These are phyloP conservation scores for Saccharum hybrid DNA, from an alignment of 202 grass and related monocot genomes.

Conservation along the genomic window DNA sequence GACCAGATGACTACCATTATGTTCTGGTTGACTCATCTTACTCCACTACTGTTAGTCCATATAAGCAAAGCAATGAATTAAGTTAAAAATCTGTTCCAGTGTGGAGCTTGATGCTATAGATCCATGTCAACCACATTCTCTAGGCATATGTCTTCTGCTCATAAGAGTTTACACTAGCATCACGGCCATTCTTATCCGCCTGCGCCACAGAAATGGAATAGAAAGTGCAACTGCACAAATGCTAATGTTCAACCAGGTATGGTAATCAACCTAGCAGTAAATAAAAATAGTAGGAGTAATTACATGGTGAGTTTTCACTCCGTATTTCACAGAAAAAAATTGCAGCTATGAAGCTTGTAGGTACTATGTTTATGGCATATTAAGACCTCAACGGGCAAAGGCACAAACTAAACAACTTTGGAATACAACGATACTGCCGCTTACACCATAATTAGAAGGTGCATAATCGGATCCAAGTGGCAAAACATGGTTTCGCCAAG, in stretches of 20 bases:
- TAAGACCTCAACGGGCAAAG: background rate
- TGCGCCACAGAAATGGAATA: constrained; percentile 22
- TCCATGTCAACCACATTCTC: constrained; percentile 4
- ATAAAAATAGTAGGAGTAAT: constrained; percentile 19
- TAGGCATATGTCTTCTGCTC: background rate
- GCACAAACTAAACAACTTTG: background rate
- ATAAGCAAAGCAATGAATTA: background rate
- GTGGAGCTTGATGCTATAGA: background rate
- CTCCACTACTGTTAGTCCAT: background rate
- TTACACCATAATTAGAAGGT: constrained; percentile 27
- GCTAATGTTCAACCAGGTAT: constrained; percentile 6
- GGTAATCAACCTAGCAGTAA: constrained; percentile 22
- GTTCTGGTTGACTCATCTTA: background rate
- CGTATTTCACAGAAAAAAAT: background rate
- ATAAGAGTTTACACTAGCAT: constrained; percentile 6
- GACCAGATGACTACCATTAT: background rate
- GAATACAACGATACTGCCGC: constrained; percentile 19
- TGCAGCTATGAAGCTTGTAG: background rate
- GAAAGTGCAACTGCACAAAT: constrained; percentile 11
- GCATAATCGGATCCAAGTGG: background rate
- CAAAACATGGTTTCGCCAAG: constrained; percentile 19
- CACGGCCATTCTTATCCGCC: background rate
- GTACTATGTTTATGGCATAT: constrained; percentile 14
- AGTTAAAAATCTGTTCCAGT: background rate
- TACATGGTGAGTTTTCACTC: constrained; percentile 20